A percentile compares a stretch with the other conserved stretches of the same genome.
Conservation (phyloP, 2,329 filamentous ascomycete species). For the Colletotrichum somersetense region DNA sequence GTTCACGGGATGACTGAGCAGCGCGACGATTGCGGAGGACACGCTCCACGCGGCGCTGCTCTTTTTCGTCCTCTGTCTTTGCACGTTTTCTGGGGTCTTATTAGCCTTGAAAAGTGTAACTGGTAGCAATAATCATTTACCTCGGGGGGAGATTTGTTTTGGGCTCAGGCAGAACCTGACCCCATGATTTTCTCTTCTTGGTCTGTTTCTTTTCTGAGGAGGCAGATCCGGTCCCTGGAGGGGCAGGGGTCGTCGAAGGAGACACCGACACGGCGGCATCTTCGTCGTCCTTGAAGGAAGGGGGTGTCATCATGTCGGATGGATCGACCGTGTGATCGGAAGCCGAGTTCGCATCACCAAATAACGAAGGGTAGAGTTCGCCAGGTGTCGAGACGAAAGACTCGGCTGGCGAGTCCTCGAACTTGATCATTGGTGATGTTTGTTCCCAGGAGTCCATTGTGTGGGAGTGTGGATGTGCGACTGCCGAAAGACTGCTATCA, state of each 20-base stretch:
- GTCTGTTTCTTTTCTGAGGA: slow-evolving; percentile 74
- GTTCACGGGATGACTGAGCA: slow-evolving; percentile 95
- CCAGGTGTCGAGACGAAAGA: slow-evolving; percentile 65
- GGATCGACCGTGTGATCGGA: slow-evolving; percentile 56
- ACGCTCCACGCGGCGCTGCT: slow-evolving; percentile 96
- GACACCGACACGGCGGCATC: slow-evolving; percentile 45
- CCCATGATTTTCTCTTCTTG: slow-evolving; percentile 99
- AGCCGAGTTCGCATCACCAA: slow-evolving; percentile 50
- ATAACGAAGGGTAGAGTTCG: slow-evolving; percentile 64
- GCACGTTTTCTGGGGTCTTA: slow-evolving; percentile 81
- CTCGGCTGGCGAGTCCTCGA: slow-evolving; percentile 67
- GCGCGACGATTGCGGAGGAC: slow-evolving; percentile 96
- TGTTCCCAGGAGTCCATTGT: slow-evolving; percentile 58
- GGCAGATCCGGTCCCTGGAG: not conserved
- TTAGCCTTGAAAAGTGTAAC: slow-evolving; percentile 23
- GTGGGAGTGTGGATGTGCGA: slow-evolving; percentile 1
- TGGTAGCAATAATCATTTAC: slow-evolving; percentile 58
- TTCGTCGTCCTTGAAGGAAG: slow-evolving; percentile 50
- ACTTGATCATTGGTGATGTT: slow-evolving; percentile 61
- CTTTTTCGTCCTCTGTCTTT: slow-evolving; percentile 99
- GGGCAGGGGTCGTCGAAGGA: slow-evolving; percentile 32
- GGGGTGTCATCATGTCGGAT: slow-evolving; percentile 64
- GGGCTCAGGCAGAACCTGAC: slow-evolving; percentile 93
- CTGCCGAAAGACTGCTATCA: slow-evolving; percentile 33
- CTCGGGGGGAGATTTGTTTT: slow-evolving; percentile 96